phyloP scores from a whole-genome alignment of 345 rosid species.

The Syzygium aromaticum region DNA sequence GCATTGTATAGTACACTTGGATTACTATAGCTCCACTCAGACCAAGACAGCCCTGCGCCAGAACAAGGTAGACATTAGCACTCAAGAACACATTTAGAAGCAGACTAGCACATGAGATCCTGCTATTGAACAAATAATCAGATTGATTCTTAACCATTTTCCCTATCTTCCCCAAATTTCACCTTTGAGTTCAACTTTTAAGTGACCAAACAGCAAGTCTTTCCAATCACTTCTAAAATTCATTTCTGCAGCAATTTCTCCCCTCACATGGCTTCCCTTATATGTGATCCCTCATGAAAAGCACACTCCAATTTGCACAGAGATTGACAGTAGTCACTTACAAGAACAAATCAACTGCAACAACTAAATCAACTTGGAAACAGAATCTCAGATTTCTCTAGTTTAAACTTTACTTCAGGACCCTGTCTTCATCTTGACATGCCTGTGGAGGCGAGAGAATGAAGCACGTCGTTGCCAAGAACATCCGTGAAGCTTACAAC shows the following conservation, averaged over 20 bases:
- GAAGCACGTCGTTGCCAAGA: neutral
- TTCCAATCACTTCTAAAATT: neutral
- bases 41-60: slow-evolving; percentile 80
- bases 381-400: neutral
- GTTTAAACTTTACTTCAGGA: neutral
- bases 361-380: neutral
- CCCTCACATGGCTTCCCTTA: neutral
- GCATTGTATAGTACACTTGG: slow-evolving; percentile 55
- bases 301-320: neutral
- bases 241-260: neutral
- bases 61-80: neutral
- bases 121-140: neutral
- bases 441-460: neutral
- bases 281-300: neutral
- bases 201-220: neutral
- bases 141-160: neutral
- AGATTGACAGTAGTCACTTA: neutral
- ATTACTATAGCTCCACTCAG: slow-evolving; percentile 79
- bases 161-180: neutral
- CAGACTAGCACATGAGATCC: neutral
- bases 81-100: neutral
- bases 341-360: neutral
- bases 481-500: neutral
- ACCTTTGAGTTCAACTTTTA: neutral
- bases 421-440: neutral